Evolutionary conservation across 495 filamentous ascomycete genomes (phyloP).

Genomic region (Polyplosphaeria fusca): DNA sequence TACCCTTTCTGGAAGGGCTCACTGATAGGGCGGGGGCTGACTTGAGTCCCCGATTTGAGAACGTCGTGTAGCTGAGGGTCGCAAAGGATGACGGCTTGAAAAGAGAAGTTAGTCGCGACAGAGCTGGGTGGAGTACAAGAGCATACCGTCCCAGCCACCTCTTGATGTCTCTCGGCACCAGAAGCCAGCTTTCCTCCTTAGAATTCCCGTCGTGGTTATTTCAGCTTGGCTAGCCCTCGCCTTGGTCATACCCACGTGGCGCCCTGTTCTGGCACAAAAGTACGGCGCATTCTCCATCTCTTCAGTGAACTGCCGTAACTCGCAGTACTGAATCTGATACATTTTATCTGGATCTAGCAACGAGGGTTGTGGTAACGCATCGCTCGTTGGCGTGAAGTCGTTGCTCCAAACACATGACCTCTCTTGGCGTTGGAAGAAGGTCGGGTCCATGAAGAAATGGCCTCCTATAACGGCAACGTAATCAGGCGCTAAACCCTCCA

Average conservation of each 20-base stretch:
- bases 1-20: conserved; percentile 29
- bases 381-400: conserved; percentile 30
- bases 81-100: conserved; percentile 29
- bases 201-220: conserved; percentile 21
- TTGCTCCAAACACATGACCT: conserved; percentile 30
- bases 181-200: conserved; percentile 26
- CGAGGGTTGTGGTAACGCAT: conserved; percentile 27
- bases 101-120: not conserved
- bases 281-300: not conserved
- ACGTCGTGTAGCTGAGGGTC: conserved; percentile 22
- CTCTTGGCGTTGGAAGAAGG: conserved; percentile 30
- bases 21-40: not conserved
- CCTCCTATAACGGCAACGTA: conserved; percentile 23
- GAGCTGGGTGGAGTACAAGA: not conserved
- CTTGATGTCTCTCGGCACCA: conserved; percentile 19
- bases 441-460: conserved; percentile 32
- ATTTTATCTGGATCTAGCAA: conserved; percentile 18
- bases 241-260: conserved; percentile 30
- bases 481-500: conserved; percentile 31
- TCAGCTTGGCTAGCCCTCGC: conserved; percentile 3
- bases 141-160: conserved; percentile 29
- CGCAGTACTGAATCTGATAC: conserved; percentile 30
- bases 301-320: conserved; percentile 25
- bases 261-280: conserved; percentile 23
- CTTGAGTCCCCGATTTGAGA: not conserved